Evolutionary conservation across 495 filamentous ascomycete species (phyloP).

Genomic region (Hyaloscypha variabilis): DNA sequence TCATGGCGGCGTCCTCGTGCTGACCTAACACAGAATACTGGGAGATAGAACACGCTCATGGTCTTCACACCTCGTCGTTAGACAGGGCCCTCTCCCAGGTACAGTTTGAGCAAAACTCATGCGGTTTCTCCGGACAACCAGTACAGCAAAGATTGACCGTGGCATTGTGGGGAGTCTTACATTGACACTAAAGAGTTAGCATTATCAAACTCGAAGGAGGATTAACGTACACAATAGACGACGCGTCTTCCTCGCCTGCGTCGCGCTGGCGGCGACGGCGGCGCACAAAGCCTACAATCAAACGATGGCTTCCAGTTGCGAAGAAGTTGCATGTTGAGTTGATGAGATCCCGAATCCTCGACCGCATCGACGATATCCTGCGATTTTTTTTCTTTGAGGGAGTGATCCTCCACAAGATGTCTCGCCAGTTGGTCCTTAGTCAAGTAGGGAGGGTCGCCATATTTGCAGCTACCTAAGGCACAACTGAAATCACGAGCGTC

Average conservation of each 20-base stretch:
- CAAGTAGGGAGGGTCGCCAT: background rate
- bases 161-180: no score
- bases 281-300: background rate
- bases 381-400: background rate
- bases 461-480: background rate
- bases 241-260: no score
- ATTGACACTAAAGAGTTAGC: no score
- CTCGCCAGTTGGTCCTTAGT: background rate
- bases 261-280: background rate
- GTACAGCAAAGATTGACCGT: no score
- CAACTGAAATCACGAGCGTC: background rate
- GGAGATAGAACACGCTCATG: no score
- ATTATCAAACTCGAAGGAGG: no score
- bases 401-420: background rate
- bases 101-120: background rate
- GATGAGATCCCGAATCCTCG: background rate
- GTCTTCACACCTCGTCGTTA: no score
- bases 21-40: no score
- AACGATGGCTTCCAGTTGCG: background rate
- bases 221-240: no score
- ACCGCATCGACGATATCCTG: background rate
- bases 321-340: background rate
- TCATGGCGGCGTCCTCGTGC: no score
- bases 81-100: no score
- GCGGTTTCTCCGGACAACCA: no score